Conservation (phyloP, 257 asterid genomes). For the Fraxinus quadrangulata region DNA sequence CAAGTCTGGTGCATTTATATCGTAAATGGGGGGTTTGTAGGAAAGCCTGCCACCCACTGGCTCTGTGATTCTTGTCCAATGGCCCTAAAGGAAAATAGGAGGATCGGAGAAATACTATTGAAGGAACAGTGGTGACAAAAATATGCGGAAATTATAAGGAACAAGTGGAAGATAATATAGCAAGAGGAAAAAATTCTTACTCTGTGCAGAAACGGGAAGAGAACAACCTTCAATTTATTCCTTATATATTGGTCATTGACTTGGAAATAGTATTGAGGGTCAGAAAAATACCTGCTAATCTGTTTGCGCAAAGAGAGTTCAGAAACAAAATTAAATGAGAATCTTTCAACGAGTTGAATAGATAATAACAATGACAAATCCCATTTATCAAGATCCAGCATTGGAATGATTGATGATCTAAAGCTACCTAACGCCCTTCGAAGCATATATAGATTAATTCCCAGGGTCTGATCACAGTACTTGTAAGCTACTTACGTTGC, state of each 20-base stretch:
- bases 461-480: background rate
- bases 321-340: background rate
- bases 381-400: background rate
- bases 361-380: background rate
- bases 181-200: background rate
- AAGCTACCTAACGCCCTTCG: background rate
- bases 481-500: background rate
- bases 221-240: slow-evolving; percentile 1
- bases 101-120: background rate
- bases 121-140: background rate
- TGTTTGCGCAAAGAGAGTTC: background rate
- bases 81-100: slow-evolving; percentile 7
- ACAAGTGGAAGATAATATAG: background rate
- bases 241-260: background rate
- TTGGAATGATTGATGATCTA: background rate
- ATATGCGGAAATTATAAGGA: background rate
- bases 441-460: background rate
- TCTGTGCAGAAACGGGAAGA: background rate
- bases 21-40: slow-evolving; percentile 14
- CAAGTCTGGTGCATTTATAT: slow-evolving; percentile 20
- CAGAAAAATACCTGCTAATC: background rate
- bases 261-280: background rate
- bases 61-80: slow-evolving; percentile 21
- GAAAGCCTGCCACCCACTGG: slow-evolving; percentile 3
- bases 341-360: background rate